Evolutionary conservation across 148 eudicot species (phyloP).

Genomic region (Chenopodium suecicum): DNA sequence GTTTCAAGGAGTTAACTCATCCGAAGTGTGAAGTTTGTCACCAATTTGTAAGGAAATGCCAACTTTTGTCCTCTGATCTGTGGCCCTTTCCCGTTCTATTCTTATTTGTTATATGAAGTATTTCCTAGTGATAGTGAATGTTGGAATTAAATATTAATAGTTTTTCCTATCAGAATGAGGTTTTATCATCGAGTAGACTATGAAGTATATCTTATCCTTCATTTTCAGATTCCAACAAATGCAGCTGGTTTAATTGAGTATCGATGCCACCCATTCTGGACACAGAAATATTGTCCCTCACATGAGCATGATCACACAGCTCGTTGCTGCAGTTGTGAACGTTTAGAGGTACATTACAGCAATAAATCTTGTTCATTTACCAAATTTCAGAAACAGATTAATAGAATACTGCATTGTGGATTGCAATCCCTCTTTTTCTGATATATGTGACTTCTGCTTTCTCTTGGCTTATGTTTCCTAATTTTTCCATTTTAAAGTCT

Average conservation of each 20-base stretch:
- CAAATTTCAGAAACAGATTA: not conserved
- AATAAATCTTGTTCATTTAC: not conserved
- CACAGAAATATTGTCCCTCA: conserved; percentile 94
- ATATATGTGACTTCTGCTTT: not conserved
- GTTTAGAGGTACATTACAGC: conserved; percentile 69
- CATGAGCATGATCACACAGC: conserved; percentile 88
- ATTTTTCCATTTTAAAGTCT: conserved; percentile 44
- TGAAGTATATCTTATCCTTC: not conserved
- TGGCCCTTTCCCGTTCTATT: not conserved
- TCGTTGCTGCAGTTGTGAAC: conserved; percentile 97
- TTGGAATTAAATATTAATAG: not conserved
- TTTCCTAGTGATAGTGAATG: not conserved
- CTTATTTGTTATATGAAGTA: not conserved
- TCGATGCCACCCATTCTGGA: conserved; percentile 97
- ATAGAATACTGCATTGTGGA: not conserved
- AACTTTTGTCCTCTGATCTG: not conserved
- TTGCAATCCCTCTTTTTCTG: not conserved
- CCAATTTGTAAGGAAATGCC: conserved; percentile 71
- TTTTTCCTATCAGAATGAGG: not conserved
- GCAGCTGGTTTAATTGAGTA: conserved; percentile 90
- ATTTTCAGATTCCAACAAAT: conserved; percentile 82
- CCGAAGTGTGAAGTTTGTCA: conserved; percentile 96
- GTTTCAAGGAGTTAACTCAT: conserved; percentile 86
- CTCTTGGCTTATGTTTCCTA: not conserved
- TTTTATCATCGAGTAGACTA: not conserved